Evolutionary conservation across 1,284 basidiomycete genomes (phyloP), one percentile per base, ranked within the genome.

Genomic region (Tilletia horrida): DNA sequence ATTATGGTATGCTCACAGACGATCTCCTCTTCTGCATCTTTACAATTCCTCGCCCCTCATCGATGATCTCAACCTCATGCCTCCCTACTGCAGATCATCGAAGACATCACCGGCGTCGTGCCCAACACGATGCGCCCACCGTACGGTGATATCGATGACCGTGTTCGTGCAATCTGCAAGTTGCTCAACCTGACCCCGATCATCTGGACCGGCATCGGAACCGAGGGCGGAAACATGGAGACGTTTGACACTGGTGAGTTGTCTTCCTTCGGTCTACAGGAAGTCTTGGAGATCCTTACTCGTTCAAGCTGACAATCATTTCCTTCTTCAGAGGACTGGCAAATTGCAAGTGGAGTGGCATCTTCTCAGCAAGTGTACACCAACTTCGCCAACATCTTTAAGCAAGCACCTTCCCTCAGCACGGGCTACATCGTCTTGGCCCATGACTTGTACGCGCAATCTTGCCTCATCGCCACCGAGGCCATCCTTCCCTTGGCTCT

Each of bases 341-440:
- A 73, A 25, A 76, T 79, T 59, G 73, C 72, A 61, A 73, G 69
- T 31, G 79, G 79, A 67, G 66, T 65, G 11, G 73, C 76, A 25
- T 74, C 76, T 14, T 71, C 78, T 45, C 72, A 69, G 40, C 61
- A 71, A 65, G 72, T 73, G 25, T 72, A 70, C 48, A 68, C 68
- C 57, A 78, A 67, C 50, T 75, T 80, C 63, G 68, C 76, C 62
- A 47, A 66, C 68, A 78, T 77, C 66, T 71, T 81, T 66, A 66
- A 69, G 50, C 72, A 77, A 48, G 65, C 71, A 44, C 72, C 64
- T 47, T 62, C 64, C 31, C 73, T 85, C 69, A 81, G 88, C 90
- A 94, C 82, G 92, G 91, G 91, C 50, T 95, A 95, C 85, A 89
- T 93, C 79, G 92, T 95, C 57, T 86, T 97, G 27, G 76, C 71